phyloP scores from a whole-genome alignment of 225 moss, liverwort and hornwort species.

The Pseudoscleropodium purum region DNA sequence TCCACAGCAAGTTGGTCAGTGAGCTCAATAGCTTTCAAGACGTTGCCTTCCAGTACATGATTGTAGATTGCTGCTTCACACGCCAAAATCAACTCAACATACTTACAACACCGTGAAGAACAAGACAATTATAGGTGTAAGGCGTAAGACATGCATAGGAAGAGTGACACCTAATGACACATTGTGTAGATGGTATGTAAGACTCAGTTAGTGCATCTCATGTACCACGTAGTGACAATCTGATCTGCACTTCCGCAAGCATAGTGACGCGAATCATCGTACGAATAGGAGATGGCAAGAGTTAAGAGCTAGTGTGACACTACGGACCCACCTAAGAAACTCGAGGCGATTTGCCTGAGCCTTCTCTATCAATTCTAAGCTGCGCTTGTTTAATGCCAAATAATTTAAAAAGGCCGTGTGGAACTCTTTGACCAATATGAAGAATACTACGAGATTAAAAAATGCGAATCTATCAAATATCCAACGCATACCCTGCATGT shows the following conservation, averaged over 20 bases:
- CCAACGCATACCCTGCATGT: neutral
- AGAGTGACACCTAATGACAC: neutral
- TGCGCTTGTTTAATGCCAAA: neutral
- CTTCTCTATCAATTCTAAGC: neutral
- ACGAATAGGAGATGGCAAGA: neutral
- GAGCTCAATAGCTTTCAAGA: slow-evolving; percentile 75
- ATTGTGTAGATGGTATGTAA: neutral
- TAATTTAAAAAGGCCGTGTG: neutral
- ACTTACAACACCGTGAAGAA: neutral
- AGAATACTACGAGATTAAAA: neutral
- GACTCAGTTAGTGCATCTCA: neutral
- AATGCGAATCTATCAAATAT: neutral
- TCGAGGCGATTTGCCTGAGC: neutral
- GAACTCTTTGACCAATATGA: neutral
- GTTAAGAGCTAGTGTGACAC: neutral
- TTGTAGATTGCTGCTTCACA: slow-evolving; percentile 73
- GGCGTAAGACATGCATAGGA: neutral
- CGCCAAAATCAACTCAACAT: neutral
- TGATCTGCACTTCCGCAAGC: neutral
- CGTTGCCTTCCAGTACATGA: slow-evolving; percentile 78
- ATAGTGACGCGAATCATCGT: neutral
- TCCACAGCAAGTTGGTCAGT: slow-evolving; percentile 77
- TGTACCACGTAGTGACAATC: neutral
- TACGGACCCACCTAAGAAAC: neutral
- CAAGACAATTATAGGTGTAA: neutral